phyloP scores from a whole-genome alignment of 164 flowering plant genomes.

The Nymphaea colorata region DNA sequence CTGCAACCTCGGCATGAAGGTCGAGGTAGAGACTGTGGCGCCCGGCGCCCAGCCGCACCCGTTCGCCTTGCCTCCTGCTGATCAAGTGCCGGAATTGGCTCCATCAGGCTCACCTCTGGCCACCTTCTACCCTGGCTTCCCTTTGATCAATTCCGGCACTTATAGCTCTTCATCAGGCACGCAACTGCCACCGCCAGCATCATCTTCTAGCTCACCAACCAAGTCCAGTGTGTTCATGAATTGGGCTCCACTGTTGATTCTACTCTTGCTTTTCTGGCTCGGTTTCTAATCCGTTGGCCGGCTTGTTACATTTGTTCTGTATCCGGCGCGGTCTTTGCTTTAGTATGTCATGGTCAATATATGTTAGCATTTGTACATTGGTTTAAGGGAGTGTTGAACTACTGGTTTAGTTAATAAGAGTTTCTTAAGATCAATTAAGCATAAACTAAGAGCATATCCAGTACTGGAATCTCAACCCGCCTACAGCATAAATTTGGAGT shows the following conservation, averaged over 20 bases:
- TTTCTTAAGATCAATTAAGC: too few species aligned
- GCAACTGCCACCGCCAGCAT: conserved; percentile 8
- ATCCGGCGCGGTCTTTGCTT: too few species aligned
- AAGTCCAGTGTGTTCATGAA: not conserved
- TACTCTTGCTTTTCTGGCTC: not conserved
- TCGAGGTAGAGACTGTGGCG: conserved; percentile 28
- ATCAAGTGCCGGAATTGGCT: not conserved
- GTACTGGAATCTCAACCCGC: too few species aligned
- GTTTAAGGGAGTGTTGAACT: too few species aligned
- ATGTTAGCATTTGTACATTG: too few species aligned
- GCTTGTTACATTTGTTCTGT: too few species aligned
- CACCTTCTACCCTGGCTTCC: not conserved
- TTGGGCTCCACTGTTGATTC: not conserved
- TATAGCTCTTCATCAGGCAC: not conserved
- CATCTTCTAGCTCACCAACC: conserved; percentile 6
- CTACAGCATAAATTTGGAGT: too few species aligned
- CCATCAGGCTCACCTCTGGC: not conserved
- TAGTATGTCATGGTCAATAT: too few species aligned
- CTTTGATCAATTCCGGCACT: not conserved
- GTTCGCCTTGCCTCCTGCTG: conserved; percentile 4
- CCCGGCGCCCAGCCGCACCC: not conserved
- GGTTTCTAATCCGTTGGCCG: too few species aligned
- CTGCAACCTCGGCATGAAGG: conserved; percentile 47
- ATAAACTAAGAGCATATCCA: too few species aligned
- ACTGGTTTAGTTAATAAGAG: too few species aligned